A percentile compares a stretch with the other conserved stretches of the same genome.
These are phyloP conservation scores for Colletotrichum graminicola DNA, from an alignment of 2,329 filamentous ascomycete species.

Conservation along the genomic window DNA sequence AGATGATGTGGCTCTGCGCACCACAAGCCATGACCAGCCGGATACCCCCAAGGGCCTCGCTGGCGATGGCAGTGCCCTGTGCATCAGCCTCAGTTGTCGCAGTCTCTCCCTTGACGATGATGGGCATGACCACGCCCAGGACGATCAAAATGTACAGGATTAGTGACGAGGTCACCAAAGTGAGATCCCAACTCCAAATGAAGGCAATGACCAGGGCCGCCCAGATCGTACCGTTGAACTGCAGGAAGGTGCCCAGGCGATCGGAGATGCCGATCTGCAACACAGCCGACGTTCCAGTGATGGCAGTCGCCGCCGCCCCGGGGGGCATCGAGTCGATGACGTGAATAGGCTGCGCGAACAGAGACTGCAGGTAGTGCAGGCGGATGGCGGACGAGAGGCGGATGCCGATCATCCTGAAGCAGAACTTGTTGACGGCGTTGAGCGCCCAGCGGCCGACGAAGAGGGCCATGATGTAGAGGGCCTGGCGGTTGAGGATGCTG, in stretches of 20 bases:
- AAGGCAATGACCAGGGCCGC: conserved; percentile 65
- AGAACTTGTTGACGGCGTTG: conserved; percentile 73
- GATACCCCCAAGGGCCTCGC: conserved; percentile 57
- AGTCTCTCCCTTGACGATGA: conserved; percentile 47
- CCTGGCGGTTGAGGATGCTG: conserved; percentile 41
- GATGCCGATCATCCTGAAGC: conserved; percentile 72
- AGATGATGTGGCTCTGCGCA: conserved; percentile 54
- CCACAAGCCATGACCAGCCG: conserved; percentile 59
- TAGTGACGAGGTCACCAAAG: conserved; percentile 61
- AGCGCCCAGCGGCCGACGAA: conserved; percentile 76
- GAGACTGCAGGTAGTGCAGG: conserved; percentile 62
- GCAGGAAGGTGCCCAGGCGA: conserved; percentile 59
- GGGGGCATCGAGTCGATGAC: conserved; percentile 63
- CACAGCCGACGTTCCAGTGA: conserved; percentile 65
- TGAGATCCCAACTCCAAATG: conserved; percentile 64
- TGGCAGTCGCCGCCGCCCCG: conserved; percentile 64
- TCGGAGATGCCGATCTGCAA: conserved; percentile 68
- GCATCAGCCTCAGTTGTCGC: conserved; percentile 45
- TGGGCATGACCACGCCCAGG: conserved; percentile 48
- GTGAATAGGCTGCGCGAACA: conserved; percentile 64
- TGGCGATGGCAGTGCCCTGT: conserved; percentile 57
- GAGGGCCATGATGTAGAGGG: conserved; percentile 73
- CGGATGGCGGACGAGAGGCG: conserved; percentile 70
- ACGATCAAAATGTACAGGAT: conserved; percentile 57
- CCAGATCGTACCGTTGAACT: conserved; percentile 57